phyloP scores from a whole-genome alignment of 2,329 filamentous ascomycete genomes.

The Botrytis squamosa region DNA sequence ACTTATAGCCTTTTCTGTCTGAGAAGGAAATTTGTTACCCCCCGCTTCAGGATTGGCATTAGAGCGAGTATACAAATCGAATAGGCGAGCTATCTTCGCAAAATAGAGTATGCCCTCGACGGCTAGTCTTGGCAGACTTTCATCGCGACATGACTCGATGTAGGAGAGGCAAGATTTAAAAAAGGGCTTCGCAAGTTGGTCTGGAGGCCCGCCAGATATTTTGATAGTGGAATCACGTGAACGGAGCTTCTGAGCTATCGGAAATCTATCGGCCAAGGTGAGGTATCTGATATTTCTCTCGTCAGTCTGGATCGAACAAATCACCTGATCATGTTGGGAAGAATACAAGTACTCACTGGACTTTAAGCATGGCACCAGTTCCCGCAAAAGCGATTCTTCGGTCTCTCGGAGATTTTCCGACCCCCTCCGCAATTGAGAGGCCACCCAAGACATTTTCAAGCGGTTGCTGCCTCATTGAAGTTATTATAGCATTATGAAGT shows the following conservation, averaged over 20 bases:
- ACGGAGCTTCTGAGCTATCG: conserved; percentile 26
- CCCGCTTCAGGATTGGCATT: background rate
- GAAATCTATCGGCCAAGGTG: conserved; percentile 34
- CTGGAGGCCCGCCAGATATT: conserved; percentile 24
- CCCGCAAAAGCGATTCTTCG: conserved; percentile 37
- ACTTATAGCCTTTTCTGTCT: conserved; percentile 14
- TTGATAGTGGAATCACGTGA: conserved; percentile 17
- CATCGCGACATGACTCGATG: conserved; percentile 35
- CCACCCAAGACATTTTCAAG: background rate
- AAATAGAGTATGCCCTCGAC: conserved; percentile 42
- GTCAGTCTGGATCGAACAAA: background rate
- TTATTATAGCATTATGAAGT: conserved; percentile 42
- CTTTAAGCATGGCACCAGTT: conserved; percentile 26
- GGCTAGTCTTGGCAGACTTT: conserved; percentile 42
- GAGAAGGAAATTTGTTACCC: background rate
- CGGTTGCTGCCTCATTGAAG: conserved; percentile 23
- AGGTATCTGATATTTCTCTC: conserved; percentile 27
- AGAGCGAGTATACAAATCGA: conserved; percentile 28
- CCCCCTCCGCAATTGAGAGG: background rate
- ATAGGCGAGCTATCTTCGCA: conserved; percentile 36
- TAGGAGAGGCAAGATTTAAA: conserved; percentile 37
- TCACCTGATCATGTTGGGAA: background rate
- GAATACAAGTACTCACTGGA: background rate
- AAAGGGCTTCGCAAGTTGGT: conserved; percentile 27
- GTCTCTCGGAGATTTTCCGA: conserved; percentile 30